A percentile compares a stretch with the other conserved stretches of the same genome.
Evolutionary conservation across 2,329 filamentous ascomycete genomes (phyloP).

Genomic region (Xylaria sp.): DNA sequence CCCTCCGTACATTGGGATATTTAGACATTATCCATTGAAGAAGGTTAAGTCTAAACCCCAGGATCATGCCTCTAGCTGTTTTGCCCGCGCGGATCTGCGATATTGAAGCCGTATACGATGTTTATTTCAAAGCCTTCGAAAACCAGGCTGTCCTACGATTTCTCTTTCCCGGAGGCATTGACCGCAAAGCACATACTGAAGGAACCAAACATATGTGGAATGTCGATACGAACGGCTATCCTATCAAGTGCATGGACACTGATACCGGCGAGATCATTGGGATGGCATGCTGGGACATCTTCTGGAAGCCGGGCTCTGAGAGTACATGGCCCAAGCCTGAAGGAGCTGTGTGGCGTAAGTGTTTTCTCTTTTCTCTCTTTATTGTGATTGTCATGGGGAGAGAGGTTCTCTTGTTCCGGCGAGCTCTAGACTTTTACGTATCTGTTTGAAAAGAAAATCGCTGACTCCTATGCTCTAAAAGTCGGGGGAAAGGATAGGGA

Average conservation of each 20-base stretch:
- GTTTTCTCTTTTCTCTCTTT: too few relatives aligned
- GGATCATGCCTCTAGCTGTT: conserved; percentile 33
- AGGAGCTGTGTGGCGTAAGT: conserved; percentile 28
- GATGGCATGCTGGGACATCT: conserved; percentile 38
- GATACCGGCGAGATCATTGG: conserved; percentile 35
- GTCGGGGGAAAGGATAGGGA: conserved; percentile 31
- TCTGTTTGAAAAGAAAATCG: not conserved
- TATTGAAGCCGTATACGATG: conserved; percentile 33
- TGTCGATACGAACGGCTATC: conserved; percentile 26
- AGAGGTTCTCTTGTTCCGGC: not conserved
- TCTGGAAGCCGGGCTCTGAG: conserved; percentile 30
- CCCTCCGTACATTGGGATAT: not conserved
- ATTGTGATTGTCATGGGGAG: too few relatives aligned
- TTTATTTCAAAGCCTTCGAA: conserved; percentile 37
- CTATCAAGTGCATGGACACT: conserved; percentile 36
- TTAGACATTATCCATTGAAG: not conserved
- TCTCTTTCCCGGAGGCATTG: conserved; percentile 25
- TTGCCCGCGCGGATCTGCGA: conserved; percentile 34
- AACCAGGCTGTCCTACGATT: conserved; percentile 27
- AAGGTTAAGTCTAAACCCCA: not conserved
- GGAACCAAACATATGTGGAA: conserved; percentile 19
- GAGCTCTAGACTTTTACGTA: not conserved
- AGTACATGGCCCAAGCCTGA: conserved; percentile 32
- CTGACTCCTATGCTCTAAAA: not conserved
- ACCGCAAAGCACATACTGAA: conserved; percentile 25